These are phyloP conservation scores for Diutina pseudorugosa DNA, from an alignment of 1,139 yeast species.

Conservation along the genomic window DNA sequence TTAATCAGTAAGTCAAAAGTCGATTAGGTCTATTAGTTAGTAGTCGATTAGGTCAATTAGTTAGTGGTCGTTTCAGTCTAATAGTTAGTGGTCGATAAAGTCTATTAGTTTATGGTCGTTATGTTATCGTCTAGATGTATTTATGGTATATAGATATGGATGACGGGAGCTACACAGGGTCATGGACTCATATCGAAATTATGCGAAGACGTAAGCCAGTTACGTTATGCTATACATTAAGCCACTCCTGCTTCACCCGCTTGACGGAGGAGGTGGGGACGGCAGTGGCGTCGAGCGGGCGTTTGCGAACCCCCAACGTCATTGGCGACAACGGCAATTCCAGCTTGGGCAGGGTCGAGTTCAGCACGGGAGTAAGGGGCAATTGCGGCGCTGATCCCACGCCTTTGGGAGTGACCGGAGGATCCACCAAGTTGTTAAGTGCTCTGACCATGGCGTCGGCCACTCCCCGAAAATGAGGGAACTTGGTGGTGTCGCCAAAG, in stretches of 20 bases:
- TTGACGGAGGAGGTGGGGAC: neutral
- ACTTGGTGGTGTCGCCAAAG: slow-evolving; percentile 25
- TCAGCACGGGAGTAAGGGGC: slow-evolving; percentile 1
- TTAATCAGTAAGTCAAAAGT: too few species aligned
- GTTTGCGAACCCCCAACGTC: neutral
- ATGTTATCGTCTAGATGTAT: too few species aligned
- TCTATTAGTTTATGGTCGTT: too few species aligned
- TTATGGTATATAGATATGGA: too few species aligned
- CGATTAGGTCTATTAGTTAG: too few species aligned
- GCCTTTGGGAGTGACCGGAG: slow-evolving; percentile 17
- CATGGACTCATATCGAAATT: neutral
- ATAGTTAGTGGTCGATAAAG: too few species aligned
- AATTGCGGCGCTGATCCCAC: slow-evolving; percentile 6
- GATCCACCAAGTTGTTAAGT: neutral
- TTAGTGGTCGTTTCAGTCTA: too few species aligned
- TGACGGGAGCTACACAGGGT: too few species aligned
- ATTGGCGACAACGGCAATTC: neutral
- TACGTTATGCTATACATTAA: neutral
- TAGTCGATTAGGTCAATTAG: too few species aligned
- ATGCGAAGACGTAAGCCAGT: slow-evolving; percentile 1
- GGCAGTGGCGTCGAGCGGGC: neutral
- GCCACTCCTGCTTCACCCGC: neutral
- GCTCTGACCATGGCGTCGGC: slow-evolving; percentile 13
- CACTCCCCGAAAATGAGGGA: slow-evolving; percentile 24
- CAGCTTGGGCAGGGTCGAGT: neutral